These are phyloP conservation scores for Litchi chinensis DNA, from an alignment of 345 rosid species.

Conservation along the genomic window DNA sequence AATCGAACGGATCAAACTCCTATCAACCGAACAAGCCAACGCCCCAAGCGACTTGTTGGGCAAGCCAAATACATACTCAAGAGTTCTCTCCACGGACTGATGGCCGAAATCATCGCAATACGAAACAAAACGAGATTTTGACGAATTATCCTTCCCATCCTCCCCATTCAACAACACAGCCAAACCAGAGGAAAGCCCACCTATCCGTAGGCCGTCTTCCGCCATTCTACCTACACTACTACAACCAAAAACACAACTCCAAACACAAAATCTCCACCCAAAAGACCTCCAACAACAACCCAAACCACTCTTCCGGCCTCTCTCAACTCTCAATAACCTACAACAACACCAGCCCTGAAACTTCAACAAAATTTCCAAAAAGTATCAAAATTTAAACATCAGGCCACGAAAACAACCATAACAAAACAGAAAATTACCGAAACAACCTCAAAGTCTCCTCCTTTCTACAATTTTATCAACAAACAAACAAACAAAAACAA, in stretches of 20 bases:
- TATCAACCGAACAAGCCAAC: constrained; percentile 49
- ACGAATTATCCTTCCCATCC: constrained; percentile 55
- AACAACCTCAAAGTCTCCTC: not conserved
- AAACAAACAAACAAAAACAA: not conserved
- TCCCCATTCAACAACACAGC: constrained; percentile 72
- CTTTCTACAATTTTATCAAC: not conserved
- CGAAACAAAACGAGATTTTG: constrained; percentile 64
- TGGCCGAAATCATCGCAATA: constrained; percentile 73
- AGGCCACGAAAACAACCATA: not conserved
- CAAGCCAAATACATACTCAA: constrained; percentile 74
- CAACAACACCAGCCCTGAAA: constrained; percentile 22
- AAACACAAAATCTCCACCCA: constrained; percentile 15
- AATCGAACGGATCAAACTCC: constrained; percentile 44
- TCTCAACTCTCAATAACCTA: not conserved
- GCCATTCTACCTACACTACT: constrained; percentile 57
- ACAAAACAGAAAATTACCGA: not conserved
- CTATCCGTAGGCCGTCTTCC: constrained; percentile 65
- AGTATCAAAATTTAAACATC: constrained; percentile 21
- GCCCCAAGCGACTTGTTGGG: constrained; percentile 61
- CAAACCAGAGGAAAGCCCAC: constrained; percentile 86
- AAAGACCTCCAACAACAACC: not conserved
- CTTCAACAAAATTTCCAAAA: constrained; percentile 15
- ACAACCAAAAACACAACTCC: constrained; percentile 11
- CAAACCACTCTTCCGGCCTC: not conserved
- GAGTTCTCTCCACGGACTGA: constrained; percentile 74